Percentiles rank a stretch among this genome's conserved stretches.
Conservation (phyloP, 2,329 filamentous ascomycete species). For the Nemania abortiva region DNA sequence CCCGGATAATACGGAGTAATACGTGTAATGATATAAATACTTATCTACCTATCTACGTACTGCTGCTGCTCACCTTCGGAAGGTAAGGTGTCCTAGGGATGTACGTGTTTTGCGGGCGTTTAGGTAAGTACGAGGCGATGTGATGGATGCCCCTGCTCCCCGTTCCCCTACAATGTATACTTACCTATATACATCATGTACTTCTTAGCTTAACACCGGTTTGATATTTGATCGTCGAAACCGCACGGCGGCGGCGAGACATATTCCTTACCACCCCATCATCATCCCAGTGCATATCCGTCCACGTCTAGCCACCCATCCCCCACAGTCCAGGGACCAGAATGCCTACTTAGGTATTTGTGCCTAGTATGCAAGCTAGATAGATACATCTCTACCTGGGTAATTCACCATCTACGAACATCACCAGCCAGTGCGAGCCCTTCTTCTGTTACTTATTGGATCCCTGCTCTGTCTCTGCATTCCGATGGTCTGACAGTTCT, state of each 20-base stretch:
- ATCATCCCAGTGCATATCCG: conserved; percentile 17
- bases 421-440: conserved; percentile 19
- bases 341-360: background rate
- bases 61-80: background rate
- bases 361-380: no score
- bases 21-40: background rate
- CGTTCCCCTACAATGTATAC: background rate
- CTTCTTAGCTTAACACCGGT: background rate
- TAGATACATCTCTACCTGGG: no score
- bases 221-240: conserved; percentile 17
- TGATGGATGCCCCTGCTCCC: no score
- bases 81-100: background rate
- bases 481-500: conserved; percentile 21
- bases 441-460: background rate
- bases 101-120: background rate
- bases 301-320: conserved; percentile 18
- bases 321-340: conserved; percentile 18
- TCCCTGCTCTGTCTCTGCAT: conserved; percentile 21
- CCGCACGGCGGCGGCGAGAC: conserved; percentile 13
- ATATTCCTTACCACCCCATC: conserved; percentile 5
- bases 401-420: background rate
- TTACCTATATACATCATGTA: background rate
- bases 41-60: background rate
- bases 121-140: no score
- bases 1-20: background rate